Evolutionary conservation across 805 yeast genomes (phyloP).

Genomic region (Hanseniaspora meyeri): DNA sequence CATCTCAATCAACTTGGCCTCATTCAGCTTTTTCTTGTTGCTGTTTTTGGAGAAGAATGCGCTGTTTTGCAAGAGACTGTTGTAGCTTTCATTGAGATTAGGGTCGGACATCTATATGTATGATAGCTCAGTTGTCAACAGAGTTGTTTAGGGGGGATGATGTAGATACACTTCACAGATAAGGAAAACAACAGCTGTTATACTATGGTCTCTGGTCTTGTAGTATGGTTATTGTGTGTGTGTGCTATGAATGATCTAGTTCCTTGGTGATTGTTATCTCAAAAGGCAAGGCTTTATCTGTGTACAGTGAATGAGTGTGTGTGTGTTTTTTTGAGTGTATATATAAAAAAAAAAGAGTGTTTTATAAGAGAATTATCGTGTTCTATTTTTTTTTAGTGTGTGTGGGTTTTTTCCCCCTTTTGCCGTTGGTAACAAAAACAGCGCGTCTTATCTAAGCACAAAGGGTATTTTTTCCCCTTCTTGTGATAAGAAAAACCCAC

Average conservation of each 20-base stretch:
- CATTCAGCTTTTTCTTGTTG: not conserved
- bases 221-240: too few species aligned
- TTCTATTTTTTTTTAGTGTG: not conserved
- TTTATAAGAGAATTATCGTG: not conserved
- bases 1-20: slow-evolving; percentile 37
- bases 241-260: too few species aligned
- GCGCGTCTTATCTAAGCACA: not conserved
- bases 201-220: too few species aligned
- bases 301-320: too few species aligned
- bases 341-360: too few species aligned
- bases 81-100: not conserved
- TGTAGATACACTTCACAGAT: not conserved
- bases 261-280: too few species aligned
- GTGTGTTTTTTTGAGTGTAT: too few species aligned
- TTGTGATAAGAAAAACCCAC: not conserved
- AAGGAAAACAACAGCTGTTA: not conserved
- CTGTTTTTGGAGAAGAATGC: not conserved
- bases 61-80: not conserved
- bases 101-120: not conserved
- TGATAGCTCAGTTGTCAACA: not conserved
- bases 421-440: not conserved
- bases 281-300: too few species aligned
- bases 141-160: not conserved
- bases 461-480: not conserved
- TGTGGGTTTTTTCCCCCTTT: not conserved